phyloP scores from a whole-genome alignment of 176 grass and related monocot species.

The Oryza australiensis region DNA sequence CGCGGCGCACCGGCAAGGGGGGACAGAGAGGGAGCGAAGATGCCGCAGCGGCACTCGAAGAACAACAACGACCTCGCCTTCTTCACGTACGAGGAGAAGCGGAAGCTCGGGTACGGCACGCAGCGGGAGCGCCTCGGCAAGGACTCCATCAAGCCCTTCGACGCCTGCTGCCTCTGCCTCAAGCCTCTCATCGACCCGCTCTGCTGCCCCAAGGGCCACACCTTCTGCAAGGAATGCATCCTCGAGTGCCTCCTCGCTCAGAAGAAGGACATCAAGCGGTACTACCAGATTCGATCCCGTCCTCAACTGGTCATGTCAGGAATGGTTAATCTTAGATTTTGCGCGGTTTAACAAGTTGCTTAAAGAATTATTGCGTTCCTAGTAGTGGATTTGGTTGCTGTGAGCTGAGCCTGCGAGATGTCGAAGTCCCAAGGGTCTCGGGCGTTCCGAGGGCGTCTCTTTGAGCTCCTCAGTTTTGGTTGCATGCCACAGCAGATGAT shows the following conservation, averaged over 20 bases:
- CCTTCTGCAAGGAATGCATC: constrained; percentile 99
- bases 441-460: neutral
- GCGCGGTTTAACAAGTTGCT: neutral
- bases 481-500: neutral
- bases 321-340: neutral
- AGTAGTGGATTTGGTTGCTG: neutral
- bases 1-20: neutral
- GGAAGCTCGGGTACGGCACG: constrained; percentile 98
- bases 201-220: constrained; percentile 86
- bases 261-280: constrained; percentile 99
- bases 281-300: neutral
- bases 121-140: constrained; percentile 97
- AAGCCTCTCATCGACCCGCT: constrained; percentile 88
- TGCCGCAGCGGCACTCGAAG: constrained; percentile 99
- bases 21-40: constrained; percentile 26
- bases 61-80: constrained; percentile 99
- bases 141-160: constrained; percentile 99
- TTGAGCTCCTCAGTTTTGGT: neutral
- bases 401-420: neutral
- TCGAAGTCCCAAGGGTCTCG: neutral
- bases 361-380: neutral
- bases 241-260: constrained; percentile 92
- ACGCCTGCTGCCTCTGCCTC: constrained; percentile 97
- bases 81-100: constrained; percentile 99
- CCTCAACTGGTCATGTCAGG: neutral